phyloP scores from a whole-genome alignment of 345 rosid genomes.

The Lumnitzera littorea region DNA sequence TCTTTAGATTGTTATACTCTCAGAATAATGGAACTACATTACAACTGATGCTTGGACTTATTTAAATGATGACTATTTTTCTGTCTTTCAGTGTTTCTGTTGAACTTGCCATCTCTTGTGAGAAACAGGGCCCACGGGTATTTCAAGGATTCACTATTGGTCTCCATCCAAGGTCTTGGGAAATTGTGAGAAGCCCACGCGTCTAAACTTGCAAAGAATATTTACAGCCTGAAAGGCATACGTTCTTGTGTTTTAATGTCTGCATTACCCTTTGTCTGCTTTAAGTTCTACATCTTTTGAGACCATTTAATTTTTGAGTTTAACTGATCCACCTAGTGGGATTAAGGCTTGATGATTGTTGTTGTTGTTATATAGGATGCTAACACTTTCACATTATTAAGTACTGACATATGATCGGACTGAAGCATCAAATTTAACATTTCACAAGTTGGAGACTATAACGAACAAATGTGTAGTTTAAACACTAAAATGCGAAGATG shows the following conservation, averaged over 20 bases:
- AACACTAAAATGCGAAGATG: too few species aligned
- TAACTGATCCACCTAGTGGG: too few species aligned
- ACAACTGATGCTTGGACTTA: neutral
- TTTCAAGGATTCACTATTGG: conserved; percentile 92
- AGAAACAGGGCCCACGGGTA: conserved; percentile 70
- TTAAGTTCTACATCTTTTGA: too few species aligned
- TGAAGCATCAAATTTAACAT: too few species aligned
- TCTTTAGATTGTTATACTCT: too few species aligned
- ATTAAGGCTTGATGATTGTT: too few species aligned
- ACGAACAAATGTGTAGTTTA: too few species aligned
- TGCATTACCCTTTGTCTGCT: too few species aligned
- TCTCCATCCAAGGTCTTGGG: conserved; percentile 91
- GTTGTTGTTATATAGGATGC: neutral
- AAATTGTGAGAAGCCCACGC: conserved; percentile 51
- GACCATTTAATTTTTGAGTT: too few species aligned
- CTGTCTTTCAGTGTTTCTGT: conserved; percentile 44
- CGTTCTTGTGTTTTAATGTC: too few species aligned
- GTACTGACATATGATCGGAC: neutral
- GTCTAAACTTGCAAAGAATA: neutral
- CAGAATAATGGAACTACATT: neutral
- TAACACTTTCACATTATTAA: neutral
- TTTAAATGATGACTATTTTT: conserved; percentile 1
- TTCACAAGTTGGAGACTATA: too few species aligned
- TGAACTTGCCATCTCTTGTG: conserved; percentile 82
- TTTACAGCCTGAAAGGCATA: too few species aligned